Evolutionary conservation across 768 basidiomycete species (phyloP).

Genomic region (Amanita subjunquillea): DNA sequence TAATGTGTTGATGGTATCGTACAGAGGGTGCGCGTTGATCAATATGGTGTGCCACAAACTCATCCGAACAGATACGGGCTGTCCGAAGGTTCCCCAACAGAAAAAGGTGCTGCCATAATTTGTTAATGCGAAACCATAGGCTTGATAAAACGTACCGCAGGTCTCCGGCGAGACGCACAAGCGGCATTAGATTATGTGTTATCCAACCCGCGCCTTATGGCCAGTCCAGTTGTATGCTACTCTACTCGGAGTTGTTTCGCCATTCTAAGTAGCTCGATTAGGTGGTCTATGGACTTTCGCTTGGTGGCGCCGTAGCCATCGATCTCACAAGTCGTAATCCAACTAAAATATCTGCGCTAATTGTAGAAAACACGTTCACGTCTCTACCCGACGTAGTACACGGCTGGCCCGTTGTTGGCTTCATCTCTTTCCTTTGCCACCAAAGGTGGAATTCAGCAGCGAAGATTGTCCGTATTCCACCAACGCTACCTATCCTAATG

Average conservation of each 20-base stretch:
- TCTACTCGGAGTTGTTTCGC: not conserved
- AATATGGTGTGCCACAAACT: not conserved
- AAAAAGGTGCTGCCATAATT: constrained; percentile 3
- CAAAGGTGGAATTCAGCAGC: constrained; percentile 58
- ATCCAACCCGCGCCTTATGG: constrained; percentile 4
- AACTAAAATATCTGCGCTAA: constrained; percentile 42
- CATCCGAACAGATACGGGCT: constrained; percentile 8
- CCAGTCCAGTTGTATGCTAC: constrained; percentile 8
- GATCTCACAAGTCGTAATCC: constrained; percentile 57
- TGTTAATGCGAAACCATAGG: not conserved
- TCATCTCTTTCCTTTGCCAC: constrained; percentile 52
- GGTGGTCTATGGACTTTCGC: constrained; percentile 50
- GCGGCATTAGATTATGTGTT: constrained; percentile 12
- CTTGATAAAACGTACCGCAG: not conserved
- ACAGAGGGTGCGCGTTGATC: constrained; percentile 10
- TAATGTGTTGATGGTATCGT: constrained; percentile 13
- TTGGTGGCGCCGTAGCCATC: constrained; percentile 69
- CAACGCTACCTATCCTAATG: constrained; percentile 44
- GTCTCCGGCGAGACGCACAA: constrained; percentile 12
- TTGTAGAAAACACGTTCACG: constrained; percentile 69
- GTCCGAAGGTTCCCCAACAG: constrained; percentile 12
- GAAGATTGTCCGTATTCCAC: constrained; percentile 27
- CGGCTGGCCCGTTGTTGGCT: constrained; percentile 16
- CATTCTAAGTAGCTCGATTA: constrained; percentile 8
- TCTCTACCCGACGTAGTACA: constrained; percentile 34